Conservation (phyloP, 305 asterid species). For the Fraxinus latifolia region DNA sequence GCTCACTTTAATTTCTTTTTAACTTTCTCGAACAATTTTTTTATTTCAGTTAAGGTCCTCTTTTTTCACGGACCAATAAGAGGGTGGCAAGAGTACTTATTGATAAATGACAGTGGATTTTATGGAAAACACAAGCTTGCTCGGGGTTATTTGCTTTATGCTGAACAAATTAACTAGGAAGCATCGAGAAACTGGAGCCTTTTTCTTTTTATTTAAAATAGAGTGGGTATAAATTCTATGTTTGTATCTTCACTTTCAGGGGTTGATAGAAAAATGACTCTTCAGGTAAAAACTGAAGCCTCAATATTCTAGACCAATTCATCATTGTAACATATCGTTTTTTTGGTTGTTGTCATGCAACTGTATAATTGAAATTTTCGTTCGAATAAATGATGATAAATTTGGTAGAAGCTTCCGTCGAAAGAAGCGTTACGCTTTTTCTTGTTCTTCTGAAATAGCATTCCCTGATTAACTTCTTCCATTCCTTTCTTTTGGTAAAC, state of each 20-base stretch:
- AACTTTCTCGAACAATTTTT: background rate
- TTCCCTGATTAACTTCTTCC: background rate
- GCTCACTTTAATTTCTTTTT: background rate
- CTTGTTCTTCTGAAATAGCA: background rate
- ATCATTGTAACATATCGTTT: background rate
- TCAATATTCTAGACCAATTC: background rate
- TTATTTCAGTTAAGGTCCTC: constrained; percentile 24
- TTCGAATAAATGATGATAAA: background rate
- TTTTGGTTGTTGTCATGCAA: background rate
- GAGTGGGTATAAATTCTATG: background rate
- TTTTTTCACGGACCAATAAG: background rate
- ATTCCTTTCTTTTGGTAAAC: background rate
- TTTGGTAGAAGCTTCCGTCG: background rate
- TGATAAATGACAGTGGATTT: background rate
- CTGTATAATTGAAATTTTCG: background rate
- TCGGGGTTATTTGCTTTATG: constrained; percentile 7
- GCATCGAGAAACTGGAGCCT: background rate
- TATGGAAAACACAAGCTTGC: background rate
- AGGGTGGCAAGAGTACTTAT: background rate
- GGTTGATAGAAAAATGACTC: background rate
- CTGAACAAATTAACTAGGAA: constrained; percentile 9
- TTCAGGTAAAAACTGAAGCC: background rate
- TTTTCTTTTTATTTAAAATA: background rate
- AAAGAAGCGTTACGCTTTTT: background rate
- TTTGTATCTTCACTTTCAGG: background rate